These are phyloP conservation scores for Neofusicoccum laricinum DNA, from an alignment of 2,329 filamentous ascomycete species.

Conservation along the genomic window DNA sequence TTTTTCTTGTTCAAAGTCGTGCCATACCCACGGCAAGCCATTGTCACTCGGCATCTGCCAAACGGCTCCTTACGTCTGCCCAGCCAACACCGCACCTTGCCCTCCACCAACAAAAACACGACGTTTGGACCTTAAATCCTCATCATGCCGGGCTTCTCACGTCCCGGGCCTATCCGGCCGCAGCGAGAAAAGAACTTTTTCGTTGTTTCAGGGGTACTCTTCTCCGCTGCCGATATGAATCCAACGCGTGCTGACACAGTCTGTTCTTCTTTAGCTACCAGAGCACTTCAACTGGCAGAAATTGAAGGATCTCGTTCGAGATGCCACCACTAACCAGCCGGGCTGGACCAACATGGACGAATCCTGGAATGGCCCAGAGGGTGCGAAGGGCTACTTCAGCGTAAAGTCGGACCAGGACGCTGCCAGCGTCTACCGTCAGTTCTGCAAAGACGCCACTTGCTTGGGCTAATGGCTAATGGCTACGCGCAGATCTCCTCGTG, in stretches of 20 bases:
- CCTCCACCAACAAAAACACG: background rate
- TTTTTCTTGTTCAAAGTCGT: background rate
- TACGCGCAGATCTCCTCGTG: conserved; percentile 3
- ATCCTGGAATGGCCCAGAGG: conserved; percentile 20
- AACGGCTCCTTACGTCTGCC: conserved; percentile 9
- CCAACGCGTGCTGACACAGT: background rate
- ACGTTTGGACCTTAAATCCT: background rate
- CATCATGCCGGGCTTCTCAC: conserved; percentile 2
- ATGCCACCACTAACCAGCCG: conserved; percentile 33
- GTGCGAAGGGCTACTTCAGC: conserved; percentile 35
- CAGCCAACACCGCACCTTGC: background rate
- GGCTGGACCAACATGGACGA: conserved; percentile 35
- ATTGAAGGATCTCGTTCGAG: conserved; percentile 37
- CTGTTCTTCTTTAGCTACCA: conserved; percentile 9
- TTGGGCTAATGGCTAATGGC: conserved; percentile 22
- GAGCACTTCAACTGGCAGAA: conserved; percentile 29
- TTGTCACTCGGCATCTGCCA: conserved; percentile 12
- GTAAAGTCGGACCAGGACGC: conserved; percentile 34
- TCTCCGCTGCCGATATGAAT: background rate
- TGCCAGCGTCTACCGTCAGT: conserved; percentile 19
- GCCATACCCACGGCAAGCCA: conserved; percentile 2
- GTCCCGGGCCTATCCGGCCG: background rate
- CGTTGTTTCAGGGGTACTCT: conserved; percentile 15
- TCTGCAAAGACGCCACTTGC: conserved; percentile 22
- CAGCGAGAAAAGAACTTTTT: conserved; percentile 17